Percentiles rank a stretch among this genome's conserved stretches.
phyloP scores from a whole-genome alignment of 2,329 filamentous ascomycete species.

The Pleurostoma richardsiae region DNA sequence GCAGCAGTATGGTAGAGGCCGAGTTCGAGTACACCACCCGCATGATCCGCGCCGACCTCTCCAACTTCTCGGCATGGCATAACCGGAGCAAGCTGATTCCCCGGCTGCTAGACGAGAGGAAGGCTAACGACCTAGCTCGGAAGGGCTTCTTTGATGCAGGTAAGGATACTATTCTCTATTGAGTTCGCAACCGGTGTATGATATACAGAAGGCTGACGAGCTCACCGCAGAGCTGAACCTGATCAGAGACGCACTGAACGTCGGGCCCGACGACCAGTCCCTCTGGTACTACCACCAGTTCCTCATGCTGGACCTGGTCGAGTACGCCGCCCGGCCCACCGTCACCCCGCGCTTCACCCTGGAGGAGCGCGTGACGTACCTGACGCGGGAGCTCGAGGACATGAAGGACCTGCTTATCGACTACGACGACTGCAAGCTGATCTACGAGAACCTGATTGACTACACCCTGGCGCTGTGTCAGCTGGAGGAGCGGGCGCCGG shows the following conservation, averaged over 20 bases:
- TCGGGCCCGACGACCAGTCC: conserved; percentile 90
- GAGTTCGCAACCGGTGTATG: not conserved
- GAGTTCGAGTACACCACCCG: conserved; percentile 89
- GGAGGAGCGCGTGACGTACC: conserved; percentile 59
- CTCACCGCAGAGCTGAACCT: conserved; percentile 59
- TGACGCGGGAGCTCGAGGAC: conserved; percentile 67
- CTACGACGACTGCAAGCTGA: conserved; percentile 66
- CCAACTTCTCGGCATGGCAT: conserved; percentile 98
- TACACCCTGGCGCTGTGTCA: conserved; percentile 58
- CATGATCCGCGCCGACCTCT: conserved; percentile 81
- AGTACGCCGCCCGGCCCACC: conserved; percentile 40
- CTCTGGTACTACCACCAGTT: conserved; percentile 97
- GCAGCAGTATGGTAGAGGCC: conserved; percentile 63
- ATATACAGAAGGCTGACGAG: conserved; percentile 15
- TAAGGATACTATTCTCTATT: conserved; percentile 24
- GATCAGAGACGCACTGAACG: conserved; percentile 74
- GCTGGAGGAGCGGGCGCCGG: conserved; percentile 40
- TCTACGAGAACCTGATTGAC: conserved; percentile 80
- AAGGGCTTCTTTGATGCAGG: conserved; percentile 67
- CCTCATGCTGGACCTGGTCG: conserved; percentile 65
- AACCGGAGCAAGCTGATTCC: conserved; percentile 81
- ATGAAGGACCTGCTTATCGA: conserved; percentile 62
- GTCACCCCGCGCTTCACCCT: conserved; percentile 61
- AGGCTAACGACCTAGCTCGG: conserved; percentile 57
- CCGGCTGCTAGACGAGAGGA: conserved; percentile 65